Conservation (phyloP, 345 rosid species). For the Abelmoschus esculentus region DNA sequence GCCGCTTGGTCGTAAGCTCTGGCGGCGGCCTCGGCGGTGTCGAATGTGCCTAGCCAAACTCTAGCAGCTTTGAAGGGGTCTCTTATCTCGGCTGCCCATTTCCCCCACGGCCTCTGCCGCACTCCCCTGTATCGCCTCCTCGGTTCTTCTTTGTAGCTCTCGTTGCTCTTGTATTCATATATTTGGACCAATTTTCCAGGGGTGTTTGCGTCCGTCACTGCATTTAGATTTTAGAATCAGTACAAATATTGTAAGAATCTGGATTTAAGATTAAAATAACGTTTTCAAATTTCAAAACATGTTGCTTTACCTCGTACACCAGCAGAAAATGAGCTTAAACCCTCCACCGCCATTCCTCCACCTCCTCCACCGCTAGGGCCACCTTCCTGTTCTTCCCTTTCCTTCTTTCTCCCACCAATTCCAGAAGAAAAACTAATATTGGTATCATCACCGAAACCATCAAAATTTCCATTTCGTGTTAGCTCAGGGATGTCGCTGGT, state of each 20-base stretch:
- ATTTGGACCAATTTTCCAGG: constrained; percentile 20
- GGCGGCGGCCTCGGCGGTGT: constrained; percentile 83
- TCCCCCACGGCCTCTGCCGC: constrained; percentile 90
- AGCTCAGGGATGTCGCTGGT: constrained; percentile 42
- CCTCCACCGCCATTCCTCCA: not conserved
- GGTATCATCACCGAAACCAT: not conserved
- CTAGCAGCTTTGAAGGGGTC: constrained; percentile 85
- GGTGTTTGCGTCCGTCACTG: constrained; percentile 25
- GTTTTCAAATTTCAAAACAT: not conserved
- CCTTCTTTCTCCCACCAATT: constrained; percentile 27
- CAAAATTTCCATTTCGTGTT: not conserved
- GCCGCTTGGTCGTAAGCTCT: constrained; percentile 88
- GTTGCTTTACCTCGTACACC: constrained; percentile 18
- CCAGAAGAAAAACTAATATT: constrained; percentile 23
- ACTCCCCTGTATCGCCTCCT: constrained; percentile 76
- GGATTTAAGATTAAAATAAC: too few relatives aligned
- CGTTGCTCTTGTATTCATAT: constrained; percentile 42
- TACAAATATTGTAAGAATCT: too few relatives aligned
- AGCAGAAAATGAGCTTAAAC: constrained; percentile 11
- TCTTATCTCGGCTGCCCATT: constrained; percentile 95
- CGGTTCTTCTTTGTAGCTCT: constrained; percentile 26
- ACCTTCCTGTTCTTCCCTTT: constrained; percentile 28
- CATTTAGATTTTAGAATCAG: not conserved
- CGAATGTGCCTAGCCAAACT: constrained; percentile 92
- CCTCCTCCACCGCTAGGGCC: constrained; percentile 9